Evolutionary conservation across 2,329 filamentous ascomycete genomes (phyloP), one percentile per base, ranked within the genome.

Genomic region (Parafenestella ontariensis): DNA sequence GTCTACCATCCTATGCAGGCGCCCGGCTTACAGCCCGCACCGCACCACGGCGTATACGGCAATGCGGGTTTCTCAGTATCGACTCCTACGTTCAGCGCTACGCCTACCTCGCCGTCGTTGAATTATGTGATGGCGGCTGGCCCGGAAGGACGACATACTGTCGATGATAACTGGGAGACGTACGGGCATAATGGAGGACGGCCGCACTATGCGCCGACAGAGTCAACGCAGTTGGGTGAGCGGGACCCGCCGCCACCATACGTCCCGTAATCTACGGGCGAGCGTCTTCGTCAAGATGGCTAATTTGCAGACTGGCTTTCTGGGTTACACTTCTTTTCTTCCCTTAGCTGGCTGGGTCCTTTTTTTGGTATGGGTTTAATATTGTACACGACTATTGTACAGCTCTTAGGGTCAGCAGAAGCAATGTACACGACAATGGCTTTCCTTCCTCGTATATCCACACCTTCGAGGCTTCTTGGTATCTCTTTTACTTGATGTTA

Each of bases 101-200:
- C 62, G 8, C 56, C 63, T 7, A 66, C 52, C 1, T 64, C 62
- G 11, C 68, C 68, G 5, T 51, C 59, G 2, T 48, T 59, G 40
- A 48, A 52, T 5, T 59, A 61, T 47, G 49, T 50, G 17, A 57
- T 62, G 59, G 64, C 52, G 21, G 54, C 58, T 0, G 47, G 49
- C 0, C 43, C 36, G 0, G 53, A 61, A 8, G 42, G 20, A 31
- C 50, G 56, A 5, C 55, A 69, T 21, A 64, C 69, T 2, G 41
- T 66, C 0, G 66, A 70, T 34, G 66, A 70, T 15, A 66, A 69
- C 17, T 71, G 67, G 67, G 68, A 74, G 52, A 62, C 62, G 2
- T 69, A 71, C 10, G 50, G 33, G 20, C 42, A 61, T 49, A 47
- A 31, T 6, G 28, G 48, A 37, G 33, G 36, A 31, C 26, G 23